Conservation (phyloP, 345 rosid genomes). For the Eucalyptus pauciflora region DNA sequence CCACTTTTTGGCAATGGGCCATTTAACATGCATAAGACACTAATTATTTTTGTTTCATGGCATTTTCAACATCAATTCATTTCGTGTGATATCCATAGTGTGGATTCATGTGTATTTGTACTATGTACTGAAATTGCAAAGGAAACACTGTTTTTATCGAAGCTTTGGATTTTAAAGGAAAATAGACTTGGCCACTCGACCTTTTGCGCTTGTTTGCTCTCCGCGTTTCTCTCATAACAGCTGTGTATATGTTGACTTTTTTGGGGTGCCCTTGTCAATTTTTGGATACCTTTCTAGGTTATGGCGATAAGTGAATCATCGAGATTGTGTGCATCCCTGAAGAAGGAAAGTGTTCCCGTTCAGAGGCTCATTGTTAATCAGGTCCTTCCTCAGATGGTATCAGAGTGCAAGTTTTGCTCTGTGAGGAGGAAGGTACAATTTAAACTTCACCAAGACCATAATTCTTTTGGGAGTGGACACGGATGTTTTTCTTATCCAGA, state of each 20-base stretch:
- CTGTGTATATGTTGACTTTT: not conserved
- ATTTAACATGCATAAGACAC: not conserved
- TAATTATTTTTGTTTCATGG: not conserved
- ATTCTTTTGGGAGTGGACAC: not conserved
- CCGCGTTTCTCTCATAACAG: not conserved
- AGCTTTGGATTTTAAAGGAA: not conserved
- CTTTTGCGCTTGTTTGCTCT: not conserved
- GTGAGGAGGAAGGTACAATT: slow-evolving; percentile 51
- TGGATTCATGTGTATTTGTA: not conserved
- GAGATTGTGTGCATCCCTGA: slow-evolving; percentile 56
- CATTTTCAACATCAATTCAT: not conserved
- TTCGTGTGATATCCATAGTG: not conserved
- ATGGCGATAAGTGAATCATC: slow-evolving; percentile 76
- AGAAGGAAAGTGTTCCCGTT: slow-evolving; percentile 57
- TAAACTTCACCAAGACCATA: not conserved
- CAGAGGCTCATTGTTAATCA: slow-evolving; percentile 60
- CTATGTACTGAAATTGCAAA: not conserved
- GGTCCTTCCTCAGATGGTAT: slow-evolving; percentile 42
- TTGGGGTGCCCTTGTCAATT: not conserved
- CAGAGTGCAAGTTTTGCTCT: slow-evolving; percentile 65
- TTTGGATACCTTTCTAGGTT: slow-evolving; percentile 18
- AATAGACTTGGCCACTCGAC: not conserved
- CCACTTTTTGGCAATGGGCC: not conserved
- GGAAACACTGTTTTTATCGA: not conserved
- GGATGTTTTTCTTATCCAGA: not conserved